Percentiles rank a stretch among this genome's conserved stretches.
Conservation (phyloP, 2,329 filamentous ascomycete species). For the Lachnellula arida region DNA sequence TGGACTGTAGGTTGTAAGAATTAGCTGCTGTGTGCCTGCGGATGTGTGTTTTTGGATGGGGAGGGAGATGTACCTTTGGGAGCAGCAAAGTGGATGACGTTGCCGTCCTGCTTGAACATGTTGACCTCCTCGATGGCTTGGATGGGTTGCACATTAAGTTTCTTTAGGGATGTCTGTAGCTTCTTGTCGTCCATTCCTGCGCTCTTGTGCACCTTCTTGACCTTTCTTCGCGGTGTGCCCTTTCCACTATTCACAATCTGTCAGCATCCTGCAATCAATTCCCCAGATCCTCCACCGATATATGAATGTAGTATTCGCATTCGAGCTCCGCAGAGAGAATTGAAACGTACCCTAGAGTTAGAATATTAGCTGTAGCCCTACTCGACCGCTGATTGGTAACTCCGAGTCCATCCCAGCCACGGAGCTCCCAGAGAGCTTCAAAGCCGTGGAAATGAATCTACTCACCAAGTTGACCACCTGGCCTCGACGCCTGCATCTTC, state of each 20-base stretch:
- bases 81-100: conserved; percentile 98
- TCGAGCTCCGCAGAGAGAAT: conserved; percentile 1
- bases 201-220: conserved; percentile 95
- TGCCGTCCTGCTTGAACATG: conserved; percentile 99
- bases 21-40: conserved; percentile 4
- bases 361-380: conserved; percentile 14
- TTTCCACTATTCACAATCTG: conserved; percentile 62
- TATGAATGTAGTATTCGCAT: not conserved
- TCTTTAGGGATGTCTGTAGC: conserved; percentile 95
- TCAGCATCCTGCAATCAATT: conserved; percentile 20
- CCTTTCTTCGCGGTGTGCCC: conserved; percentile 94
- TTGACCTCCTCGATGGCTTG: conserved; percentile 99
- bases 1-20: conserved; percentile 60
- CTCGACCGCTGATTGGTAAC: not conserved
- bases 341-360: conserved; percentile 21
- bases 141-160: conserved; percentile 99
- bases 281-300: conserved; percentile 4
- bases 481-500: conserved; percentile 60
- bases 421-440: not conserved
- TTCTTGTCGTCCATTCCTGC: conserved; percentile 99
- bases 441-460: not conserved
- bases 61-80: conserved; percentile 69
- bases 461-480: conserved; percentile 33
- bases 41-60: not conserved
- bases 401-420: not conserved